Base-by-base conservation (phyloP, 2,329 filamentous ascomycete species). In the Ophiosphaerella narmari region DNA sequence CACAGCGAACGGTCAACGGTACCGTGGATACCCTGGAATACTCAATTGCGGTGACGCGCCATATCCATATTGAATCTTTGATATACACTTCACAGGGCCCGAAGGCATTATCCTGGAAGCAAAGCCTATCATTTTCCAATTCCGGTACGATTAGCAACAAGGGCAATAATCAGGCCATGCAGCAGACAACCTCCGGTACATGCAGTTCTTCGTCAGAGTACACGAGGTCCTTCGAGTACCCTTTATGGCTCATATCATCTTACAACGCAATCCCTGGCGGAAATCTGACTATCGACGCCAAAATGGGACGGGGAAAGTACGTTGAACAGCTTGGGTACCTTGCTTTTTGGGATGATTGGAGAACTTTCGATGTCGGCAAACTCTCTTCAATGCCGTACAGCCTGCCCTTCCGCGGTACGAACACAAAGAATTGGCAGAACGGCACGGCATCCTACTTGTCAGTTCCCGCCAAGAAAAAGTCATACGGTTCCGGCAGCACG, bases 21-120 rank as follows among this genome's bases (percentile, higher is more conserved):
- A 75, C 75, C 4, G 87, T 87, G 59, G 77, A 82, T 52, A 82
- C 83, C 0, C 73, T 91, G 12, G 71, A 75, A 4, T 88, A 89
- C 65, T 77, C 75, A 2, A 79, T 88, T 1, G 66, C 74, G 0
- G 86, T 86, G 0, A 69, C 78, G 24, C 82, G 88, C 9, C 72
- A 65, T 1, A 64, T 91, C 7, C 77, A 74, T 1, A 75, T 88
- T 44, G 76, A 70, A 9, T 83, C 85, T 4, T 75, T 66, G 0
- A 70, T 88, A 13, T 71, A 72, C 12, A 82, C 82, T 5, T 78
- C 82, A 14, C 68, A 72, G 5, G 78, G 79, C 4, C 36, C 57
- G 4, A 66, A 70, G 23, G 54, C 66, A 0, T 76, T 75, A 5
- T 68, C 73, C 2, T 90, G 87, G 87, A 73, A 70, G 5, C 88